phyloP scores from a whole-genome alignment of 768 basidiomycete genomes.

The Suillus sp. region DNA sequence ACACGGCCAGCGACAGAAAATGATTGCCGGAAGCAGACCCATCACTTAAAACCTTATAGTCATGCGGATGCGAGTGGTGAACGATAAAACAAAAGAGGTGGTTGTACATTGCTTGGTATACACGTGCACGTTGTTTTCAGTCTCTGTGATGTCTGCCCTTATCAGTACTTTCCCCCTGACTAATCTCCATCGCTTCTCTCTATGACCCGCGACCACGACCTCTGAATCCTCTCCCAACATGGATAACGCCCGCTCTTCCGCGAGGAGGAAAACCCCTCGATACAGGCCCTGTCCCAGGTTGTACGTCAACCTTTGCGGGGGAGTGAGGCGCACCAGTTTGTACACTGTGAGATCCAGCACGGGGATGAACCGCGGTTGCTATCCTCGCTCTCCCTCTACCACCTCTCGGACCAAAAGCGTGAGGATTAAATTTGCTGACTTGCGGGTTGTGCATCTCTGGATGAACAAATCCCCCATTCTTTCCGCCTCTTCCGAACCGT shows the following conservation, averaged over 20 bases:
- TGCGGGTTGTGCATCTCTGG: constrained; percentile 36
- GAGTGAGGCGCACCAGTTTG: constrained; percentile 13
- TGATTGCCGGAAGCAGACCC: neutral
- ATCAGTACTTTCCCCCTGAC: neutral
- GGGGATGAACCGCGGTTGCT: constrained; percentile 22
- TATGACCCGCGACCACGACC: constrained; percentile 21
- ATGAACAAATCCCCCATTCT: constrained; percentile 51
- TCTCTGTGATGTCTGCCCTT: neutral
- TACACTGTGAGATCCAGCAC: constrained; percentile 14
- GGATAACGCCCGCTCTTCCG: constrained; percentile 18
- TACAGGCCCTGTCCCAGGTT: constrained; percentile 12
- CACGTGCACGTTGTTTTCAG: constrained; percentile 6
- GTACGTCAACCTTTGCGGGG: constrained; percentile 2
- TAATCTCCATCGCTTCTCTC: neutral
- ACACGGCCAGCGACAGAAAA: neutral
- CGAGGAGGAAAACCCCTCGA: constrained; percentile 19
- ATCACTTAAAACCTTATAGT: neutral
- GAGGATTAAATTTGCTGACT: constrained; percentile 24
- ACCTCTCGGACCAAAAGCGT: constrained; percentile 28
- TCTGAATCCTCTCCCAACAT: constrained; percentile 12
- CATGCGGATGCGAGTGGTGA: neutral
- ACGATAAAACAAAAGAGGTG: constrained; percentile 1
- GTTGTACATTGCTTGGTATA: constrained; percentile 8
- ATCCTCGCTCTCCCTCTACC: constrained; percentile 36
- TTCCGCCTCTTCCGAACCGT: constrained; percentile 74